phyloP scores from a whole-genome alignment of 2,329 filamentous ascomycete genomes.

The Ophiostoma fasciatum region DNA sequence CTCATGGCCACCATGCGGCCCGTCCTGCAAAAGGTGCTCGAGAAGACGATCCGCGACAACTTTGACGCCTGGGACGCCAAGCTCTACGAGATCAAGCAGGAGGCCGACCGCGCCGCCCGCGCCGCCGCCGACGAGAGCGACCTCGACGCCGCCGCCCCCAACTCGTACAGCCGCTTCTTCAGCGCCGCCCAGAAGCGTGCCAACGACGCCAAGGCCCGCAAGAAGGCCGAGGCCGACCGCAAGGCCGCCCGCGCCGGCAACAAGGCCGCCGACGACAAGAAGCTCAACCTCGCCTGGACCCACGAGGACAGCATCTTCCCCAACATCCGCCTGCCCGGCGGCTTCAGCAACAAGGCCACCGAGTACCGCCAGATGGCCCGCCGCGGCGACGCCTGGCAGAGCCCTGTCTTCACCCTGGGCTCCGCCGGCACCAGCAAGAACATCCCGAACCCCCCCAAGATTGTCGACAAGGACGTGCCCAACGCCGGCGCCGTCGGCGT shows the following conservation, averaged over 20 bases:
- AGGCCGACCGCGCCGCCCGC: conserved; percentile 58
- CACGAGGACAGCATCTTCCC: conserved; percentile 84
- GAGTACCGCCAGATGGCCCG: conserved; percentile 79
- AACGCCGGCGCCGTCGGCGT: conserved; percentile 11
- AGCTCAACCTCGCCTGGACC: conserved; percentile 72
- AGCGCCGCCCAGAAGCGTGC: conserved; percentile 59
- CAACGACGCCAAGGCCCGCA: conserved; percentile 65
- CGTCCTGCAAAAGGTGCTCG: conserved; percentile 70
- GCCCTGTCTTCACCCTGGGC: conserved; percentile 82
- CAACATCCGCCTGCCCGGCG: conserved; percentile 69
- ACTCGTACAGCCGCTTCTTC: conserved; percentile 77
- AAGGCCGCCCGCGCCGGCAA: conserved; percentile 1
- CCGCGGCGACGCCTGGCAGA: conserved; percentile 91
- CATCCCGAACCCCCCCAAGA: conserved; percentile 46
- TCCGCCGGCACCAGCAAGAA: conserved; percentile 55
- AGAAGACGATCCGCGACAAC: conserved; percentile 77
- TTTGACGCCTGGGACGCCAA: conserved; percentile 61
- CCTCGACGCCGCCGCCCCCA: conserved; percentile 54
- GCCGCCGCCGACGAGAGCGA: conserved; percentile 50
- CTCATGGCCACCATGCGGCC: conserved; percentile 74
- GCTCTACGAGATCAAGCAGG: conserved; percentile 63
- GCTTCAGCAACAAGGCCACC: conserved; percentile 84
- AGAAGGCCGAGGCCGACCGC: conserved; percentile 37
- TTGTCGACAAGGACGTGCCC: conserved; percentile 28
- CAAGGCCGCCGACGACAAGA: conserved; percentile 31